Conservation (phyloP, 129 eudicot species). For the Saussurea involucrata region DNA sequence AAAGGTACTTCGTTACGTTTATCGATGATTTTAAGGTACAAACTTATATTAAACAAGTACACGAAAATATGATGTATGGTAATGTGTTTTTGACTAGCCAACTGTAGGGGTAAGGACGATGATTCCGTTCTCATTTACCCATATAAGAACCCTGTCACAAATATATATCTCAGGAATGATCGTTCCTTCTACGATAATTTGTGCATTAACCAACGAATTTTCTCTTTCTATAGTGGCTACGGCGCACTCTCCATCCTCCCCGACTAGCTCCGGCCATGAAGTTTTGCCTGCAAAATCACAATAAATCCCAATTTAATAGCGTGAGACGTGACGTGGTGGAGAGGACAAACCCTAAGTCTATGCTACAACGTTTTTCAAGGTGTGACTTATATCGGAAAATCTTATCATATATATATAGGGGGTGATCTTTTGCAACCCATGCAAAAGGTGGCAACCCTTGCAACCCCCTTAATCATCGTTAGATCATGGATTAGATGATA, state of each 20-base stretch:
- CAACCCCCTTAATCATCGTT: too few relatives aligned
- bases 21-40: neutral
- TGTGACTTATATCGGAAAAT: too few relatives aligned
- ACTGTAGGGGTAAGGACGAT: constrained; percentile 2
- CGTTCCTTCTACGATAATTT: constrained; percentile 7
- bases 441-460: too few relatives aligned
- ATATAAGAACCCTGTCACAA: constrained; percentile 29
- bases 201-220: constrained; percentile 23
- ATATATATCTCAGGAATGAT: neutral
- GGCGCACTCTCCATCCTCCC: constrained; percentile 17
- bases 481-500: too few relatives aligned
- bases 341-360: neutral
- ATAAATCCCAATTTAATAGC: neutral
- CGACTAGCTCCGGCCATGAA: constrained; percentile 40
- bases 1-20: too few relatives aligned
- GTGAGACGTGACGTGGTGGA: neutral
- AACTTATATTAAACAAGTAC: neutral
- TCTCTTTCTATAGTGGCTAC: constrained; percentile 21
- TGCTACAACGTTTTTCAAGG: too few relatives aligned
- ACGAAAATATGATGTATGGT: neutral
- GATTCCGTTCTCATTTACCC: constrained; percentile 13
- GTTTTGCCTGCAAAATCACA: constrained; percentile 16
- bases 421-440: too few relatives aligned
- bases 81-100: constrained; percentile 2
- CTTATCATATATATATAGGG: too few relatives aligned